A percentile compares a stretch with the other conserved stretches of the same genome.
phyloP scores from a whole-genome alignment of 352 stramenopile species.

The Pythium plurisporium region DNA sequence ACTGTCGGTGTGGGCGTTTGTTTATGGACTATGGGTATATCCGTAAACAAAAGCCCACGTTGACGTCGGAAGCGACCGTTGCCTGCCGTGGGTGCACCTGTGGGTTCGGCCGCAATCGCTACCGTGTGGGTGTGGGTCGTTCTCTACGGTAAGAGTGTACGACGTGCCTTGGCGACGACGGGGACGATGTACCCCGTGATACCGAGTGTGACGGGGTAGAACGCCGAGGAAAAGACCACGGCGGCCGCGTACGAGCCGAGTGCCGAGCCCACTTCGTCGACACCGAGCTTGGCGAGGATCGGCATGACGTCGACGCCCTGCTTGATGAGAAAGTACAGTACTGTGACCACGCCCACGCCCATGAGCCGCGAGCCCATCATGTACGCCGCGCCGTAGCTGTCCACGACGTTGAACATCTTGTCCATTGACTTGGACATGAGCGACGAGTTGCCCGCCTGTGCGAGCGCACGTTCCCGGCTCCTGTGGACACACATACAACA shows the following conservation, averaged over 20 bases:
- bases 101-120: too few species aligned
- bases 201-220: slow-evolving; percentile 80
- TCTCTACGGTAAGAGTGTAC: slow-evolving; percentile 35
- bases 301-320: slow-evolving; percentile 82
- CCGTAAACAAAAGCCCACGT: background rate
- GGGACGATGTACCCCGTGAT: slow-evolving; percentile 73
- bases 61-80: background rate
- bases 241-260: slow-evolving; percentile 72
- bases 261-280: slow-evolving; percentile 66
- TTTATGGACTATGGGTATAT: background rate
- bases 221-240: slow-evolving; percentile 69
- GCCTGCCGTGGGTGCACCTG: background rate
- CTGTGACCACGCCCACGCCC: slow-evolving; percentile 68
- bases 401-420: slow-evolving; percentile 66
- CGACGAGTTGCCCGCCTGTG: slow-evolving; percentile 12
- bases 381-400: slow-evolving; percentile 86
- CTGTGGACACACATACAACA: background rate
- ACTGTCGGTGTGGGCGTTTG: too few species aligned
- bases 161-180: slow-evolving; percentile 56
- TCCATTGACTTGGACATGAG: slow-evolving; percentile 61
- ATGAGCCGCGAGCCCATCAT: slow-evolving; percentile 85
- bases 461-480: slow-evolving; percentile 4
- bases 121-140: background rate
- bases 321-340: slow-evolving; percentile 72
- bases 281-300: slow-evolving; percentile 59